phyloP scores from a whole-genome alignment of 2,329 filamentous ascomycete genomes.

The Ophiocordyceps robertsii region DNA sequence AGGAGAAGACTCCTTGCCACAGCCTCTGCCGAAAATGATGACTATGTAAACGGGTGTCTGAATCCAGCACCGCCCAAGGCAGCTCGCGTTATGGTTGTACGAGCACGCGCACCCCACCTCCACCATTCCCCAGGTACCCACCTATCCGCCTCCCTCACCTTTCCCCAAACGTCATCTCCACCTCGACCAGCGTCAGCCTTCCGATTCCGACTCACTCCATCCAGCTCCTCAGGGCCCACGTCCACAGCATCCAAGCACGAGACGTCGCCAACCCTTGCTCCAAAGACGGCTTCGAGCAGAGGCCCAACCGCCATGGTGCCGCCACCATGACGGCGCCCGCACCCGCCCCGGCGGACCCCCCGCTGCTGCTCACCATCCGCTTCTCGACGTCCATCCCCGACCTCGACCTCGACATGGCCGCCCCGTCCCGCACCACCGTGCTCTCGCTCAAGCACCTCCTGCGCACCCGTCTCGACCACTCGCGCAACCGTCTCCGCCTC shows the following conservation, averaged over 20 bases:
- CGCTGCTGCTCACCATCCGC: slow-evolving; percentile 70
- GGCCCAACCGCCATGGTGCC: not conserved
- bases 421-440: slow-evolving; percentile 50
- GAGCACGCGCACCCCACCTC: too few species aligned
- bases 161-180: not conserved
- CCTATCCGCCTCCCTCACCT: too few species aligned
- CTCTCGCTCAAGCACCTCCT: slow-evolving; percentile 73
- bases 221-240: not conserved
- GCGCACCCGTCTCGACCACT: slow-evolving; percentile 51
- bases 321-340: slow-evolving; percentile 10
- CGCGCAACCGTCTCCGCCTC: slow-evolving; percentile 64
- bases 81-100: too few species aligned
- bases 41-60: too few species aligned
- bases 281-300: too few species aligned
- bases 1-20: too few species aligned
- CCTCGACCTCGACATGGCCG: slow-evolving; percentile 57
- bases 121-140: too few species aligned
- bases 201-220: not conserved
- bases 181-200: too few species aligned
- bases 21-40: too few species aligned
- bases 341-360: slow-evolving; percentile 11
- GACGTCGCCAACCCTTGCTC: too few species aligned
- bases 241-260: slow-evolving; percentile 9
- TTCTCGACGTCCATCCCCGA: slow-evolving; percentile 82
- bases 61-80: too few species aligned